A percentile compares a stretch with the other conserved stretches of the same genome.
These are phyloP conservation scores for Bullera alba DNA, from an alignment of 768 basidiomycete species.

Conservation along the genomic window DNA sequence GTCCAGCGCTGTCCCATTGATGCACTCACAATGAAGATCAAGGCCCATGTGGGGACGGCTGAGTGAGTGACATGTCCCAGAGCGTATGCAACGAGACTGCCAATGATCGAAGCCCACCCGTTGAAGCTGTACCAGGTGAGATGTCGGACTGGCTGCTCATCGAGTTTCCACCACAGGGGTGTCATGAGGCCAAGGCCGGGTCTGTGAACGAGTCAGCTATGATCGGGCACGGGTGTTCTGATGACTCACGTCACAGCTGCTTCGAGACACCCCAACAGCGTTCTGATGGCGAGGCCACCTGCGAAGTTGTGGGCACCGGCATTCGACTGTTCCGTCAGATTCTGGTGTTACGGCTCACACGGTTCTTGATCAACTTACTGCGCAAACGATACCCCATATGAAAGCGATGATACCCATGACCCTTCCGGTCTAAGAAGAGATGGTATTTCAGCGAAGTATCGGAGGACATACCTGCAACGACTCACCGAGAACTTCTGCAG, in stretches of 20 bases:
- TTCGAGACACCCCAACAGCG: constrained; percentile 45
- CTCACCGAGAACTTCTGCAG: no score
- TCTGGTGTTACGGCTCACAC: no score
- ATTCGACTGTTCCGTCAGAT: constrained; percentile 40
- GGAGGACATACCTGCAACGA: constrained; percentile 41
- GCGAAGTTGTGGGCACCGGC: constrained; percentile 37
- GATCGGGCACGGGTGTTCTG: no score
- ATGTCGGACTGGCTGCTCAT: constrained; percentile 40
- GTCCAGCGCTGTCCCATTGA: no score
- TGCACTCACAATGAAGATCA: no score
- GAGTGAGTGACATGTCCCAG: no score
- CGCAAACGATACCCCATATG: constrained; percentile 45
- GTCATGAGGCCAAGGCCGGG: constrained; percentile 43
- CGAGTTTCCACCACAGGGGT: constrained; percentile 40
- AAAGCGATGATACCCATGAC: constrained; percentile 43
- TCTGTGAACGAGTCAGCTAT: no score
- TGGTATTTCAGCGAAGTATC: constrained; percentile 36
- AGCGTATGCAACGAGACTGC: no score
- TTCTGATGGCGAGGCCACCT: constrained; percentile 40
- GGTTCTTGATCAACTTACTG: no score
- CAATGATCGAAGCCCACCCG: no score
- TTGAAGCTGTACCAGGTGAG: constrained; percentile 48
- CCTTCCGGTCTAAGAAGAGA: constrained; percentile 38
- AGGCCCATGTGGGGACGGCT: no score
- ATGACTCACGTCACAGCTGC: constrained; percentile 45